Base-by-base conservation (phyloP, 2,329 filamentous ascomycete genomes). In the Aureobasidium musti region DNA sequence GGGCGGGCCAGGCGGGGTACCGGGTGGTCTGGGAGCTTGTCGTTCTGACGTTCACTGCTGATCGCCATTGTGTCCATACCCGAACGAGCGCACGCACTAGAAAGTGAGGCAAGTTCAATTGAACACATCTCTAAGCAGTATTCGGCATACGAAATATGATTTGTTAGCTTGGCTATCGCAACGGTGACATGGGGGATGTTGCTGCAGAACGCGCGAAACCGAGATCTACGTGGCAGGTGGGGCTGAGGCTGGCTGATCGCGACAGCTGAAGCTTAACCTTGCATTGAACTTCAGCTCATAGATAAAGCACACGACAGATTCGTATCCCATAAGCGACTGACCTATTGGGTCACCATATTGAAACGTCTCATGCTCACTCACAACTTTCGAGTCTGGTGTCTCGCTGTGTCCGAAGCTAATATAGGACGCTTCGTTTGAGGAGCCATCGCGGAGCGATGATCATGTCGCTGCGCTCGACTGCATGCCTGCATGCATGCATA, bases 1-100 rank as follows among this genome's bases (percentile, higher is more conserved):
- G 53, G 21, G 35, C 53, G 53, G 53, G 53, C 53, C 53, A 57
- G 35, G 53, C 53, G 35, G 53, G 53, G 53, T 47, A 47, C 43
- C 43, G 11, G 23, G 3, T 17, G 23, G 35, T 13, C 53, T n/a
- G 14, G 41, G 35, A 57, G 21, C 28, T 54, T 54, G 43, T 23
- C 4, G 26, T 52, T 11, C 53, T 41, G 21, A 57, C 35, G 53
- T 57, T 26, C 17, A 4, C 21, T 28, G 35, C 35, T 57, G 35
- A 57, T 57, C 53, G 21, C 35, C 39, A 56, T 35, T 21, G n/a
- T 39, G n/a, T 26, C n/a, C n/a, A 56, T 41, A n/a, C 53, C 53
- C 53, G 35, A 57, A 57, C 23, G 21, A 57, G 53, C 13, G 5
- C 23, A 4, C 21, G 35, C 53, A 57, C 13, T 5, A 30, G 37